Percentiles rank a stretch among this genome's conserved stretches.
These are phyloP conservation scores for Phialophora expanda DNA, from an alignment of 2,329 filamentous ascomycete species.

Conservation along the genomic window DNA sequence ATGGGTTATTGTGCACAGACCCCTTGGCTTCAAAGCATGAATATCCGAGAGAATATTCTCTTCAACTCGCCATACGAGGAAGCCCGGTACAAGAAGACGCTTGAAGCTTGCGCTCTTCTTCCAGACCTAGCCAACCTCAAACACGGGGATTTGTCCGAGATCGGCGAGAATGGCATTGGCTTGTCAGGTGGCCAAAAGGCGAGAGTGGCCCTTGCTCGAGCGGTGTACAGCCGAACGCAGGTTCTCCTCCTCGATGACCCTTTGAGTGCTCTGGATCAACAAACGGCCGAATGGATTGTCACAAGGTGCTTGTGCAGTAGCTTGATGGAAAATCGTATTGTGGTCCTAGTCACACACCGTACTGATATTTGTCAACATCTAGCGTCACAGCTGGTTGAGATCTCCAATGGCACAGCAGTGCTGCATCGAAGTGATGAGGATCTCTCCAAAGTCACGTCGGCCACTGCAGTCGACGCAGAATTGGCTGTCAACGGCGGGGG, in stretches of 20 bases:
- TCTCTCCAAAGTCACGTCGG: slow-evolving; percentile 47
- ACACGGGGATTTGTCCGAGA: slow-evolving; percentile 66
- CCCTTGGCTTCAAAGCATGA: slow-evolving; percentile 73
- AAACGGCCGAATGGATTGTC: slow-evolving; percentile 67
- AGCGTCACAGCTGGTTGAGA: slow-evolving; percentile 74
- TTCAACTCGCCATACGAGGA: slow-evolving; percentile 72
- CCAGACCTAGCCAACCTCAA: slow-evolving; percentile 68
- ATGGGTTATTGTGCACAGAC: slow-evolving; percentile 69
- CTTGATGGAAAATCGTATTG: slow-evolving; percentile 59
- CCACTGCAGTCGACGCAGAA: slow-evolving; percentile 44
- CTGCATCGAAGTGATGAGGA: slow-evolving; percentile 52
- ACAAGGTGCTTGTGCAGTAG: slow-evolving; percentile 62
- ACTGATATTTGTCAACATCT: slow-evolving; percentile 73
- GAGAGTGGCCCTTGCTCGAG: slow-evolving; percentile 64
- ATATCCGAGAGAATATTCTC: slow-evolving; percentile 70
- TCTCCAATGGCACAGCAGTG: slow-evolving; percentile 65
- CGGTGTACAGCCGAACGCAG: slow-evolving; percentile 62
- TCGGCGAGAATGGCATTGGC: slow-evolving; percentile 67
- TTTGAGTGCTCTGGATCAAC: slow-evolving; percentile 65
- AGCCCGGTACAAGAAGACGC: slow-evolving; percentile 69
- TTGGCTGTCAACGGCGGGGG: slow-evolving; percentile 40
- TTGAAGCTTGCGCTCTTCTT: slow-evolving; percentile 67
- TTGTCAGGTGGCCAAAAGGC: slow-evolving; percentile 67
- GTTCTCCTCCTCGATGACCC: slow-evolving; percentile 65
- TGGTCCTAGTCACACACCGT: slow-evolving; percentile 68